Evolutionary conservation across 2,329 filamentous ascomycete genomes (phyloP).

Genomic region (Incumbomyces delicatus): DNA sequence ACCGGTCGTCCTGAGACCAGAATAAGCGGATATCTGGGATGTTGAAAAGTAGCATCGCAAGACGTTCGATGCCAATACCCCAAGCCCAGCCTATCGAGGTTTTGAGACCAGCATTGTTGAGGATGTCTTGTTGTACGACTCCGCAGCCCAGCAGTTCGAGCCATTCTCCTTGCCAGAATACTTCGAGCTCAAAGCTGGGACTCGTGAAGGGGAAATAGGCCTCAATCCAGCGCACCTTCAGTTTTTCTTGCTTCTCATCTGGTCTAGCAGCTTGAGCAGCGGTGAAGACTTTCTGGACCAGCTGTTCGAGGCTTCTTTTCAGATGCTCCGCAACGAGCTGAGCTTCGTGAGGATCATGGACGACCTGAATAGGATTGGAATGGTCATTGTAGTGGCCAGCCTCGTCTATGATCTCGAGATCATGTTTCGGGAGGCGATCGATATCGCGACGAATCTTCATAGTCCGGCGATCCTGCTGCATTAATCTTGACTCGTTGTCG

Average conservation of each 20-base stretch:
- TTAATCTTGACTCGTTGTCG: background rate
- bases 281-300: slow-evolving; percentile 82
- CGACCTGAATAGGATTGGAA: slow-evolving; percentile 70
- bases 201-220: slow-evolving; percentile 97
- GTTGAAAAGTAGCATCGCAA: slow-evolving; percentile 94
- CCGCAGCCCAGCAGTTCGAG: slow-evolving; percentile 92
- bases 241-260: slow-evolving; percentile 52
- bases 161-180: slow-evolving; percentile 91
- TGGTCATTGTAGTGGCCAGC: slow-evolving; percentile 60
- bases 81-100: slow-evolving; percentile 86
- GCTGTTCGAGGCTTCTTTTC: slow-evolving; percentile 77
- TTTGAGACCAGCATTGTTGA: slow-evolving; percentile 65
- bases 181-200: slow-evolving; percentile 91
- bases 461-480: slow-evolving; percentile 32
- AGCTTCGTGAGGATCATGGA: slow-evolving; percentile 65
- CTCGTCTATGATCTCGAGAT: slow-evolving; percentile 12
- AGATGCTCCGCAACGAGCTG: slow-evolving; percentile 76
- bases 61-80: slow-evolving; percentile 83
- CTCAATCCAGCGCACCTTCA: slow-evolving; percentile 87
- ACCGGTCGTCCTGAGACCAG: slow-evolving; percentile 79
- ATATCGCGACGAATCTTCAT: slow-evolving; percentile 60
- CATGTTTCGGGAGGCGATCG: slow-evolving; percentile 50
- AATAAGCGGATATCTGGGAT: slow-evolving; percentile 95
- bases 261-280: slow-evolving; percentile 60
- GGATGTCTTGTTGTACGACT: slow-evolving; percentile 72